Conservation (phyloP, 495 filamentous ascomycete genomes). For the Penicillium roqueforti region DNA sequence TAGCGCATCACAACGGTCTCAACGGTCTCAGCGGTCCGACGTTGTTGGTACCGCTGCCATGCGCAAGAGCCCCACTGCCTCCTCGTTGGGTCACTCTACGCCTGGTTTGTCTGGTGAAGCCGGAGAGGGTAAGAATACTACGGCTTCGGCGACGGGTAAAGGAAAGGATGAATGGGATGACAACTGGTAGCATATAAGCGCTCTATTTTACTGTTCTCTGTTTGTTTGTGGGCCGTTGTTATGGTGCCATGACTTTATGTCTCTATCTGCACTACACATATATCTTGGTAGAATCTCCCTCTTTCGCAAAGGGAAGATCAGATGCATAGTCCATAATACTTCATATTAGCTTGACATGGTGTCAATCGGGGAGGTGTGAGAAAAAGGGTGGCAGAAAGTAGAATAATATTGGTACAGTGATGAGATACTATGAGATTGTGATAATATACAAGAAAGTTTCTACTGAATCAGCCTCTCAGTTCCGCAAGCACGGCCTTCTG, state of each 20-base stretch:
- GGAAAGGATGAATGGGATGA: constrained; percentile 63
- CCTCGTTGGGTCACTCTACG: constrained; percentile 20
- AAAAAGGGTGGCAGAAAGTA: not conserved
- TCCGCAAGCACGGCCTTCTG: constrained; percentile 54
- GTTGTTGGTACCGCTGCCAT: constrained; percentile 72
- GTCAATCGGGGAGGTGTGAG: not conserved
- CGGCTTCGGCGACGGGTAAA: constrained; percentile 28
- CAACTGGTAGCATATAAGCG: constrained; percentile 49
- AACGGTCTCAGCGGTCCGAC: constrained; percentile 30
- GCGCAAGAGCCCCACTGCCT: constrained; percentile 53
- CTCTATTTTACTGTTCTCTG: constrained; percentile 3
- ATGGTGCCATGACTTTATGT: constrained; percentile 13
- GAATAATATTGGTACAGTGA: constrained; percentile 6
- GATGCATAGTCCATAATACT: not conserved
- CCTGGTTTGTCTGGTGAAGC: constrained; percentile 36
- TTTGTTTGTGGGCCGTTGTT: constrained; percentile 1
- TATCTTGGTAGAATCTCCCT: constrained; percentile 13
- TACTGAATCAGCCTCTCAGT: constrained; percentile 31
- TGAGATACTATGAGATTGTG: constrained; percentile 1
- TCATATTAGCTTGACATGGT: not conserved
- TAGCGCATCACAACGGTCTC: constrained; percentile 19
- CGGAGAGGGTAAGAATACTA: constrained; percentile 33
- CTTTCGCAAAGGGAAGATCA: not conserved
- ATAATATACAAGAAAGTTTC: constrained; percentile 5
- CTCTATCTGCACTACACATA: constrained; percentile 8